Percentiles rank a stretch among this genome's conserved stretches.
Evolutionary conservation across 1,284 basidiomycete species (phyloP).

Genomic region (Cronartium quercuum): DNA sequence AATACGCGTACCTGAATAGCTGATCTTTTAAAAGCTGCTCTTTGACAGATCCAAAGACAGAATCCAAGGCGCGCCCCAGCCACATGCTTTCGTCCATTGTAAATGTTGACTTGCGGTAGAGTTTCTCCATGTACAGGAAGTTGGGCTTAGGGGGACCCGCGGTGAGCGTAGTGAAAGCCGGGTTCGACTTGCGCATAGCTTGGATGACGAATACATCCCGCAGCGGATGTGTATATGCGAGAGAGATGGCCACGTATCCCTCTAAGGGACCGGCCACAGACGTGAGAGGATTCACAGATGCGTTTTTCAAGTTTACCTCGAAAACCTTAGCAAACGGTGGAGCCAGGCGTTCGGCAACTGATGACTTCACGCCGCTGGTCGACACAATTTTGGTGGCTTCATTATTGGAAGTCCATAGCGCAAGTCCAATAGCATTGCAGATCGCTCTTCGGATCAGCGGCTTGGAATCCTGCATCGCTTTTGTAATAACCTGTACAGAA

Average conservation of each 20-base stretch:
- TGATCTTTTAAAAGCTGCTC: conserved; percentile 58
- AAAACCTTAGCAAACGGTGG: conserved; percentile 51
- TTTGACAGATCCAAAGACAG: conserved; percentile 56
- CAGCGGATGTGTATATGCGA: conserved; percentile 51
- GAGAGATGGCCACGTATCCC: conserved; percentile 69
- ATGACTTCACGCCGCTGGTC: background rate
- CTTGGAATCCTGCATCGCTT: conserved; percentile 37
- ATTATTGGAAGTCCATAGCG: conserved; percentile 24
- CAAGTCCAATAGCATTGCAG: conserved; percentile 32
- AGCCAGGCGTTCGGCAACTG: background rate
- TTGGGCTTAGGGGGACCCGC: conserved; percentile 61
- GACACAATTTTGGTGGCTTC: background rate
- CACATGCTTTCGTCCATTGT: conserved; percentile 63
- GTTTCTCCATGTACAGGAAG: conserved; percentile 78
- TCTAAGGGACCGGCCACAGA: conserved; percentile 65
- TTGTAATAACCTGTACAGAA: conserved; percentile 8
- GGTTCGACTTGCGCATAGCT: conserved; percentile 44
- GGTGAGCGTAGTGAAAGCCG: conserved; percentile 47
- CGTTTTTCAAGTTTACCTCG: conserved; percentile 64
- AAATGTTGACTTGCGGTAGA: conserved; percentile 65
- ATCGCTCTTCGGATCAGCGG: conserved; percentile 20
- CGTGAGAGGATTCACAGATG: conserved; percentile 58
- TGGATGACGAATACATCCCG: conserved; percentile 28
- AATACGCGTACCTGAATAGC: conserved; percentile 57
- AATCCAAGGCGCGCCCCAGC: conserved; percentile 65